Evolutionary conservation across 1,139 yeast species (phyloP), one percentile per base, ranked within the genome.

Genomic region (Blastobotrys serpentis): DNA sequence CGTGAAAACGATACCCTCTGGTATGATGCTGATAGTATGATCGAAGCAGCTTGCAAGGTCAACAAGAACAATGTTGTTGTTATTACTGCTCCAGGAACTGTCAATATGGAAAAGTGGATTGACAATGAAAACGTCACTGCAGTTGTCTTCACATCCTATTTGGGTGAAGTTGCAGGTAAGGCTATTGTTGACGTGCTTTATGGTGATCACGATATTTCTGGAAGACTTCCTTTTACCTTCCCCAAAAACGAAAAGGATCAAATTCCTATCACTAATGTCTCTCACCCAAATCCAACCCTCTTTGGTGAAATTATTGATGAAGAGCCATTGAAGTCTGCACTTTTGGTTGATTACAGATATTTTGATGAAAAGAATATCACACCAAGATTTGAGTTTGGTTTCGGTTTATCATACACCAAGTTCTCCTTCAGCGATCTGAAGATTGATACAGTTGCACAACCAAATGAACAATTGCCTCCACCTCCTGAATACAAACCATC

Each of bases 351-450:
- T 60, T 80, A 81, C 62, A 50, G 62, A 42, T 78, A 73, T 57
- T 80, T 79, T 61, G 85, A 80, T 56, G 75, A 78, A 59, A 72
- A 76, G 55, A 73, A 76, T 52, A 76, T 79, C 40, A 72, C 72
- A 54, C 84, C 85, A 18, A 66, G 84, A 43, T 82, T 66, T 62
- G 84, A 78, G 53, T 81, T 81, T 65, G 86, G 86, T 0, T 78
- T 62, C 64, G 86, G 86, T 4, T 66, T 81, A 50, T 78, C 83
- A 2, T 81, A 78, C 60, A 71, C 84, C 1, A 68, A 65, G 43
- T 81, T 79, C 56, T 63, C 70, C 32, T 60, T 77, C 13, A 64
- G 66, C 13, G 42, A 49, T 36, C 44, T 53, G 34, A 33, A 45
- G 36, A 73, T 78, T 22, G 32, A 14, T 14, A 39, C 42, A n/a